Evolutionary conservation across 2,329 filamentous ascomycete genomes (phyloP), one percentile per base, ranked within the genome.

Genomic region (Ramularia endophylla): DNA sequence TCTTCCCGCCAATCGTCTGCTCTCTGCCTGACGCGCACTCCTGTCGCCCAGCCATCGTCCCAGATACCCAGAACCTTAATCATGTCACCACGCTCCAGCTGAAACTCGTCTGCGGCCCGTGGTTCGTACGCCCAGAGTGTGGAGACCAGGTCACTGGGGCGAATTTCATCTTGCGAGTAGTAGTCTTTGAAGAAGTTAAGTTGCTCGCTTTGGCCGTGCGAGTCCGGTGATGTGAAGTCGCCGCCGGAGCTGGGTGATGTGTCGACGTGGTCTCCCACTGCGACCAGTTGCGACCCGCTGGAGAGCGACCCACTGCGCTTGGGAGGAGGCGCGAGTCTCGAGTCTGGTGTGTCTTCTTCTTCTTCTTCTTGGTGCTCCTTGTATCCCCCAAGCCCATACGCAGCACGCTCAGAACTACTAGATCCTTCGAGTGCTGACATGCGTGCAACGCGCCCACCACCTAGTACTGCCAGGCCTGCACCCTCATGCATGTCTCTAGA

Each of bases 11-110:
- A 95, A 50, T 95, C 87, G 47, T 97, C 90, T 2, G 88, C 88
- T 41, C 80, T 77, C 56, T 94, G 86, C 40, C 83, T 75, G 41
- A 94, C 70, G 60, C 94, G 75, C 41, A 95, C 77, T 56, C 92
- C 92, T 1, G 92, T 98, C 8, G 92, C 92, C 92, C 92, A 98
- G 34, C 92, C 92, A 62, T 98, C 92, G 58, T 98, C 92, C 92
- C 92, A 98, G 53, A 98, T 98, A 48, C 92, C 92, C 22, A 97
- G 84, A 11, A 98, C 83, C 69, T 95, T 97, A 58, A 98, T 76
- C 89, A 98, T 95, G 61, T 98, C 92, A 40, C 92, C 92, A 44
- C 92, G 81, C 57, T 97, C 92, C 27, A 98, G 73, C 28, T 87
- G 75, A 59, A 97, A 97, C 61, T 98, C 92, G 58, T 98, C 92